Conservation (phyloP, 2,329 filamentous ascomycete genomes). For the Exophiala viscosa region DNA sequence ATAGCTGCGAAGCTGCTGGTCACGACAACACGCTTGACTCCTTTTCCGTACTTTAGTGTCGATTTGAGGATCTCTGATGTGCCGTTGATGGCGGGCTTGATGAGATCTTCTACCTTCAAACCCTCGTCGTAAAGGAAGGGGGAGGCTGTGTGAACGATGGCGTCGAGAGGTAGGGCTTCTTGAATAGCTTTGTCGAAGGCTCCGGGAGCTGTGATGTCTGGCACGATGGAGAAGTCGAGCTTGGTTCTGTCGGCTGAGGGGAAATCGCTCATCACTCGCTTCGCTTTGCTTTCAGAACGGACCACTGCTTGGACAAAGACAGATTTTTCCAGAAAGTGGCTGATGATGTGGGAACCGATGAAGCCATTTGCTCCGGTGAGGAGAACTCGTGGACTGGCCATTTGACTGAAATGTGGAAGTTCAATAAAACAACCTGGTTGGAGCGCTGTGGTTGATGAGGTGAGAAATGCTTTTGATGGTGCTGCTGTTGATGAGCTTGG, state of each 20-base stretch:
- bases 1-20: conserved; percentile 66
- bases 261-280: conserved; percentile 1
- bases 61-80: conserved; percentile 60
- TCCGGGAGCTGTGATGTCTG: conserved; percentile 35
- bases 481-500: too few relatives aligned
- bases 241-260: neutral
- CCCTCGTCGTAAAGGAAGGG: neutral
- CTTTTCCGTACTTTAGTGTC: conserved; percentile 57
- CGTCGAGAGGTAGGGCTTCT: conserved; percentile 30
- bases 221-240: conserved; percentile 8
- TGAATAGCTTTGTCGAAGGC: conserved; percentile 43
- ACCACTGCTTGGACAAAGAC: conserved; percentile 5
- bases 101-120: conserved; percentile 23
- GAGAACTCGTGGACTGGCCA: neutral
- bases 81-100: conserved; percentile 50
- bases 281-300: too few relatives aligned
- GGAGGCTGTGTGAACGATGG: conserved; percentile 34
- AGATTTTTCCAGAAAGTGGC: conserved; percentile 3
- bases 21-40: conserved; percentile 69
- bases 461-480: too few relatives aligned
- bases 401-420: too few relatives aligned
- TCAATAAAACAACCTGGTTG: too few relatives aligned
- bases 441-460: neutral
- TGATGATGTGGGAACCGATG: conserved; percentile 8
- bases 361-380: conserved; percentile 14